Conservation (phyloP, 139 green algal genomes). For the Diplosphaera chodatii region DNA sequence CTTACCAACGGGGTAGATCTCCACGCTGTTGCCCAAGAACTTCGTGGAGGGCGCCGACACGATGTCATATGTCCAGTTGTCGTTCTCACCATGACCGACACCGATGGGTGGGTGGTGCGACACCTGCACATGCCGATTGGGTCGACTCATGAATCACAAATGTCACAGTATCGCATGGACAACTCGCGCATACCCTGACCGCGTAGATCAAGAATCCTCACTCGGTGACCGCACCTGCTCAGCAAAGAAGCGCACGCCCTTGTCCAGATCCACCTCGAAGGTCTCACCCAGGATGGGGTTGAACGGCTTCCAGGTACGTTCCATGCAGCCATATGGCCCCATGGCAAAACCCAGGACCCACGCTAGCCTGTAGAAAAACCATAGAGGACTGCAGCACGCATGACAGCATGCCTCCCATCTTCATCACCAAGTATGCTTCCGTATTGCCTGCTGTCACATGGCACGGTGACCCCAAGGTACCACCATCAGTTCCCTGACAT, state of each 20-base stretch:
- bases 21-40: slow-evolving; percentile 95
- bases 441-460: no score
- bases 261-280: slow-evolving; percentile 76
- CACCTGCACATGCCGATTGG: slow-evolving; percentile 49
- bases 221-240: slow-evolving; percentile 93
- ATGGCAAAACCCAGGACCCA: slow-evolving; percentile 86
- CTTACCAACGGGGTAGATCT: slow-evolving; percentile 85
- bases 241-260: slow-evolving; percentile 70
- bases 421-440: no score
- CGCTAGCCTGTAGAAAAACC: no score
- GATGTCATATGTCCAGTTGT: slow-evolving; percentile 86
- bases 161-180: no score
- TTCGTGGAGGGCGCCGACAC: slow-evolving; percentile 91
- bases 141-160: no score
- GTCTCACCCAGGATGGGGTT: slow-evolving; percentile 99
- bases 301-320: slow-evolving; percentile 98
- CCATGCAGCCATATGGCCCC: slow-evolving; percentile 75
- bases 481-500: no score
- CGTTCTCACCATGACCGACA: slow-evolving; percentile 80
- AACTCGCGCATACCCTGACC: no score
- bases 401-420: no score
- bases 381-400: no score
- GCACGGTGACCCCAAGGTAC: no score
- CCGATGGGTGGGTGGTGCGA: slow-evolving; percentile 88
- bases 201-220: no score